phyloP scores from a whole-genome alignment of 331 rosid genomes.

The Arachis monticola region DNA sequence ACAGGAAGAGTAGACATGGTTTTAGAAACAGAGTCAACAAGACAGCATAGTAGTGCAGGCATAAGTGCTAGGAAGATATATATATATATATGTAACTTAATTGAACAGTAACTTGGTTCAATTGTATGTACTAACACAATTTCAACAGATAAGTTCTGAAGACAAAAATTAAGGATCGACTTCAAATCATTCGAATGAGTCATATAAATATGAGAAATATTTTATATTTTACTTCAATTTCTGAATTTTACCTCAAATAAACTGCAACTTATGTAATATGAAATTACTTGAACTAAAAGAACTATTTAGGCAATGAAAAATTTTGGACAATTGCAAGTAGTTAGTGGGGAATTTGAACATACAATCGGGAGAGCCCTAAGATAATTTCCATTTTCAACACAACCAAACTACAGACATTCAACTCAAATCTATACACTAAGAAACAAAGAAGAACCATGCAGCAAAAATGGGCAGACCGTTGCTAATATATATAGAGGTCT shows the following conservation, averaged over 20 bases:
- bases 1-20: constrained; percentile 3
- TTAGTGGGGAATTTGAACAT: neutral
- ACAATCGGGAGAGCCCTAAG: neutral
- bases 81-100: neutral
- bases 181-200: neutral
- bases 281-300: neutral
- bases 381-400: neutral
- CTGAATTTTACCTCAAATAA: constrained; percentile 8
- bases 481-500: constrained; percentile 11
- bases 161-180: neutral
- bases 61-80: neutral
- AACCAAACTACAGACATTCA: neutral
- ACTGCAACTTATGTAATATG: neutral
- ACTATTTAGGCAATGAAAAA: neutral
- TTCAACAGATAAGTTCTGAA: neutral
- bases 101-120: neutral
- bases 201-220: no score
- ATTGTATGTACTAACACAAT: neutral
- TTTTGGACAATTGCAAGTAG: neutral
- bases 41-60: neutral
- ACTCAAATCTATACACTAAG: constrained; percentile 7
- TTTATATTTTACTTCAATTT: neutral
- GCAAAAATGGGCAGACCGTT: neutral
- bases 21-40: neutral
- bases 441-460: constrained; percentile 8